Conservation (phyloP, 2,329 filamentous ascomycete genomes). For the Epichloe brachyelytri region DNA sequence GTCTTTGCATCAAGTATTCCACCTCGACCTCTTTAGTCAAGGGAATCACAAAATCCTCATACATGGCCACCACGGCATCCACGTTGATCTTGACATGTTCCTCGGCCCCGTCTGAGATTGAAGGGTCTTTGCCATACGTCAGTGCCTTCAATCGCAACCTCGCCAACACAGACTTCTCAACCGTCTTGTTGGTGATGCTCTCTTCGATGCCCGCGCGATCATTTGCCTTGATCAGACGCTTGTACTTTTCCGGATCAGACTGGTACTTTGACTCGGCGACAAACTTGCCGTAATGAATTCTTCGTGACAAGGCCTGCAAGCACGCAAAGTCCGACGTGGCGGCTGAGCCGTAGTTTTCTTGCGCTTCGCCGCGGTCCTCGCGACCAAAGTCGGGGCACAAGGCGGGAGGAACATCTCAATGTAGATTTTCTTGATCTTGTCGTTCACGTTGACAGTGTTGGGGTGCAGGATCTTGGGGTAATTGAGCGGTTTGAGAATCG, state of each 20-base stretch:
- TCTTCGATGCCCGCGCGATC: conserved; percentile 74
- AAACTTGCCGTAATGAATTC: conserved; percentile 97
- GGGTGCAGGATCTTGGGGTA: conserved; percentile 81
- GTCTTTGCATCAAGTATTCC: conserved; percentile 90
- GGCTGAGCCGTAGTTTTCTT: conserved; percentile 91
- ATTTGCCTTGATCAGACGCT: conserved; percentile 63
- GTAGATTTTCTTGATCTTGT: conserved; percentile 76
- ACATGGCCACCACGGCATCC: conserved; percentile 83
- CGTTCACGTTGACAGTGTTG: conserved; percentile 86
- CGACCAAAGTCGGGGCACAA: conserved; percentile 70
- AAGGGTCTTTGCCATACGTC: conserved; percentile 88
- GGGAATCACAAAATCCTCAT: conserved; percentile 86
- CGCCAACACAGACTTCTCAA: conserved; percentile 86
- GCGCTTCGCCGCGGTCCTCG: conserved; percentile 67
- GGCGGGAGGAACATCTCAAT: conserved; percentile 64
- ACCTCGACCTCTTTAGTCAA: conserved; percentile 98
- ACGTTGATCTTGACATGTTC: conserved; percentile 74
- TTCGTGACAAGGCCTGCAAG: conserved; percentile 75
- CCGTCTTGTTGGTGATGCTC: conserved; percentile 78
- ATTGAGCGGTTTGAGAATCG: conserved; percentile 74
- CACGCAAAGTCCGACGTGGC: conserved; percentile 85
- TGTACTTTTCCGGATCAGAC: conserved; percentile 69
- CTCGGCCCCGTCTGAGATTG: conserved; percentile 38
- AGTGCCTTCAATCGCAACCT: conserved; percentile 76
- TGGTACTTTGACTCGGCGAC: conserved; percentile 93